Base-by-base conservation (phyloP, 768 basidiomycete species). In the Myochromella boudieri region DNA sequence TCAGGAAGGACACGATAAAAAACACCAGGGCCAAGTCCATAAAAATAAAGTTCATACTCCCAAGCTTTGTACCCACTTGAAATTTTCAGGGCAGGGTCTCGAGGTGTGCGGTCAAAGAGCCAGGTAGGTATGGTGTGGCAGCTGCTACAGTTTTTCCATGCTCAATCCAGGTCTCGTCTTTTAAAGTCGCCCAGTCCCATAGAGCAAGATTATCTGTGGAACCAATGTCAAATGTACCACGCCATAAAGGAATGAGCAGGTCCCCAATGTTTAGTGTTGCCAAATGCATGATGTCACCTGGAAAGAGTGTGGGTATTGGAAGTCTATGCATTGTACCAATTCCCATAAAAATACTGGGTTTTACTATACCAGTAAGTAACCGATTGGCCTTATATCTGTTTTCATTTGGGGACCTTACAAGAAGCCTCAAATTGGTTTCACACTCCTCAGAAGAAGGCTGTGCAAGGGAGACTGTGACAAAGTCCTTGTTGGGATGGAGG, bases 61-160 rank as follows among this genome's bases (percentile, higher is more conserved):
- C 39, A 46, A 56, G 63, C 66, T 34, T 68, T 68, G 48, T 66
- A 68, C 0, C 63, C 60, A 17, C 56, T 62, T 51, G 43, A 57
- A 2, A 75, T 64, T 49, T 75, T 76, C 44, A 69, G 60, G 0
- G 71, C 69, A 12, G 63, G 55, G 28, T 70, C 67, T 0, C 62
- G 60, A 1, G 66, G 70, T 3, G 66, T 59, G 6, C 58, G 54
- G 33, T 68, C 65, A 37, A 49, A 49, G 48, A 49, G 4, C 34
- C 27, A 18, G 41, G 41, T 10, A 49, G 27, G 33, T 68, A 72
- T 0, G 50, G 58, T 2, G 57, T 60, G 0, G 60, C 12, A 27
- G 18, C 44, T 37, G 0, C 74, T 68, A 54, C 74, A 72, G 6
- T 24, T 36, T 29, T 58, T 54, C 72, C 73, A 75, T 1, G 46